phyloP scores from a whole-genome alignment of 176 grass and related monocot species.

The Zoysia japonica region DNA sequence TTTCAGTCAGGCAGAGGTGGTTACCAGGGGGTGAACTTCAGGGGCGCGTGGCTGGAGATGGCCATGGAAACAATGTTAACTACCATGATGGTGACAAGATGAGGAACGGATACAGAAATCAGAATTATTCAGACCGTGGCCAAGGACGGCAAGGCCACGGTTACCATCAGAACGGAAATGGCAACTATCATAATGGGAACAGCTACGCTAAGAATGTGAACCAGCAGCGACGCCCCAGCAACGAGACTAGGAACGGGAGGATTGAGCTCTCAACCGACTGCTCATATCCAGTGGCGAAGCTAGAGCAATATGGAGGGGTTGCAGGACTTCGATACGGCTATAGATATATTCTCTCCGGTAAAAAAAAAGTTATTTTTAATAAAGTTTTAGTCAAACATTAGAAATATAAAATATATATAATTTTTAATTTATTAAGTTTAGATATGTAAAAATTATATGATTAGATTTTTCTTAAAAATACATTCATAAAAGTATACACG shows the following conservation, averaged over 20 bases:
- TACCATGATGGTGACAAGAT: slow-evolving; percentile 26
- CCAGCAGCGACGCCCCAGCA: background rate
- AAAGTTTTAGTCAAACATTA: too few relatives aligned
- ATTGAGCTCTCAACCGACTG: too few relatives aligned
- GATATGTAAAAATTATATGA: too few relatives aligned
- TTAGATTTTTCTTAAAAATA: too few relatives aligned
- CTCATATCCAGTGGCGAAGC: too few relatives aligned
- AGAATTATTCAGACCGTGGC: slow-evolving; percentile 35
- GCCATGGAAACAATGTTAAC: slow-evolving; percentile 38
- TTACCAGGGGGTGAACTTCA: slow-evolving; percentile 49
- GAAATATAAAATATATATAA: too few relatives aligned
- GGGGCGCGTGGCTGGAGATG: slow-evolving; percentile 36
- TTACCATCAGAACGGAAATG: background rate
- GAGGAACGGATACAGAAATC: slow-evolving; percentile 50
- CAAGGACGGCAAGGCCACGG: slow-evolving; percentile 21
- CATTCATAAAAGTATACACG: too few relatives aligned
- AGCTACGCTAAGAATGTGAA: slow-evolving; percentile 30
- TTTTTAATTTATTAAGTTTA: too few relatives aligned
- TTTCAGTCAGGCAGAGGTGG: slow-evolving; percentile 53
- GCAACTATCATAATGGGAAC: slow-evolving; percentile 10
- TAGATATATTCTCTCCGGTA: too few relatives aligned
- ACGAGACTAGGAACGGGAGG: background rate
- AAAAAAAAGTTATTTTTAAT: too few relatives aligned
- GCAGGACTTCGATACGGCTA: too few relatives aligned
- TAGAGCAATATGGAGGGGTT: too few relatives aligned